phyloP scores from a whole-genome alignment of 306 rosid genomes.

The Elaeagnus macrophylla region DNA sequence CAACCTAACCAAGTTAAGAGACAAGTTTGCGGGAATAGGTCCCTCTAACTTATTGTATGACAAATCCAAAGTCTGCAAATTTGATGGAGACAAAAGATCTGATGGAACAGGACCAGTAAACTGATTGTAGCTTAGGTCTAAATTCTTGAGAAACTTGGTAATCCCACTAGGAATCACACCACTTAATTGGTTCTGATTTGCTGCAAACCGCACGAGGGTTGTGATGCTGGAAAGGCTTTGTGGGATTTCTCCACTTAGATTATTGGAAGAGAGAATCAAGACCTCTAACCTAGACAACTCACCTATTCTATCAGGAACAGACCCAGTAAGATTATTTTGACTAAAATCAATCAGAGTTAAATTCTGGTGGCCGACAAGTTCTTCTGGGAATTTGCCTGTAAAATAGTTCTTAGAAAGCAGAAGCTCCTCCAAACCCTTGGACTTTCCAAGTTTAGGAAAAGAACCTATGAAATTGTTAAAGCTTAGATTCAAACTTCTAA shows the following conservation, averaged over 20 bases:
- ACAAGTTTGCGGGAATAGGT: slow-evolving; percentile 31
- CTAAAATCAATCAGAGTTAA: slow-evolving; percentile 46
- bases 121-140: slow-evolving; percentile 56
- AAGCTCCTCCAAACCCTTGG: slow-evolving; percentile 46
- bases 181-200: slow-evolving; percentile 33
- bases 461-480: slow-evolving; percentile 29
- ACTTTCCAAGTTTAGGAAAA: slow-evolving; percentile 48
- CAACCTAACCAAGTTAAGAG: slow-evolving; percentile 44
- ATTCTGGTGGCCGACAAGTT: slow-evolving; percentile 25
- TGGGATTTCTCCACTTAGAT: slow-evolving; percentile 40
- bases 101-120: slow-evolving; percentile 41
- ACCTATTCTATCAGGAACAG: slow-evolving; percentile 37
- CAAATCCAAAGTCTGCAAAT: slow-evolving; percentile 48
- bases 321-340: slow-evolving; percentile 19
- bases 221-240: slow-evolving; percentile 21
- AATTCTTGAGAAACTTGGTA: slow-evolving; percentile 30
- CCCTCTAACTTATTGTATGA: slow-evolving; percentile 40
- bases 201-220: slow-evolving; percentile 56
- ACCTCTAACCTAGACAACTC: slow-evolving; percentile 43
- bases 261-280: slow-evolving; percentile 55
- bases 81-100: slow-evolving; percentile 34
- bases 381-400: slow-evolving; percentile 36
- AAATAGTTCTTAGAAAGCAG: slow-evolving; percentile 33
- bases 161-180: slow-evolving; percentile 48
- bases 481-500: slow-evolving; percentile 42